These are phyloP conservation scores for Euptelea pleiosperma DNA, from an alignment of 164 flowering plant species.

Conservation along the genomic window DNA sequence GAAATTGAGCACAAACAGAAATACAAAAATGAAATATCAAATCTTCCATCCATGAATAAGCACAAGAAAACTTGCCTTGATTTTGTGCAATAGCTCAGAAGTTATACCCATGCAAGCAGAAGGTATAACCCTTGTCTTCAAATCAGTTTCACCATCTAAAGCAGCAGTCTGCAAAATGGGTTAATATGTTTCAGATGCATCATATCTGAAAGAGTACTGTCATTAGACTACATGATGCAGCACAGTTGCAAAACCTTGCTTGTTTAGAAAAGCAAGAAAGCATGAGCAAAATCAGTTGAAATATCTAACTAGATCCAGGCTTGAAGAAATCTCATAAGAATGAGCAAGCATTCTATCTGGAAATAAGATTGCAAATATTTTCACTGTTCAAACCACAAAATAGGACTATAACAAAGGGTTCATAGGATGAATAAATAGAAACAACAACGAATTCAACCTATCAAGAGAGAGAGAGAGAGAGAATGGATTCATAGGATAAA, in stretches of 20 bases:
- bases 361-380: not conserved
- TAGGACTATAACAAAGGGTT: not conserved
- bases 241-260: too few species aligned
- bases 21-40: slow-evolving; percentile 1
- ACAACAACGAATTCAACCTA: not conserved
- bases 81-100: slow-evolving; percentile 75
- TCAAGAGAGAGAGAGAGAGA: too few species aligned
- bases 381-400: not conserved
- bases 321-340: not conserved
- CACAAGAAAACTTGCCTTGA: slow-evolving; percentile 59
- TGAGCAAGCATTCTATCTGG: not conserved
- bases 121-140: slow-evolving; percentile 85
- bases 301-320: not conserved
- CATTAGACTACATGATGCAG: too few species aligned
- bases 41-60: not conserved
- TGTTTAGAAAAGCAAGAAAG: not conserved
- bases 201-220: too few species aligned
- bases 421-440: not conserved
- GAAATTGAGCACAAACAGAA: not conserved
- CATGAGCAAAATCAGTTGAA: too few species aligned
- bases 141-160: slow-evolving; percentile 95
- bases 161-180: slow-evolving; percentile 73
- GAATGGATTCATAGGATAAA: too few species aligned
- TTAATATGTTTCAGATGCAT: too few species aligned
- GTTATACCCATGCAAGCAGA: slow-evolving; percentile 87